phyloP scores from a whole-genome alignment of 306 rosid genomes.

The Ziziphus jujuba region DNA sequence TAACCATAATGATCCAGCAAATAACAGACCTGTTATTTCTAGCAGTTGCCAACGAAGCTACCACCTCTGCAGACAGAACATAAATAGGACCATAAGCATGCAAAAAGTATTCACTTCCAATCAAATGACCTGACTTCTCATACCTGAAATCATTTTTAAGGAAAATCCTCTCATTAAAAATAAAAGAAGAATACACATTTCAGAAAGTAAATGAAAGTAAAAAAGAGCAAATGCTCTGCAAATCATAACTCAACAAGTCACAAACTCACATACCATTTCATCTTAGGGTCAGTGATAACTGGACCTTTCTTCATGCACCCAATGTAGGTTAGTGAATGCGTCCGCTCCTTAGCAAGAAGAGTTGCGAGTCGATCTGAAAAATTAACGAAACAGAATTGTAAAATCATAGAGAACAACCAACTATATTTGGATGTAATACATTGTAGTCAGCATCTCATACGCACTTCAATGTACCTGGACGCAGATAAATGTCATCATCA shows the following conservation, averaged over 20 bases:
- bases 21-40: constrained; percentile 34
- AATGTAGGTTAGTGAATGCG: constrained; percentile 33
- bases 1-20: not conserved
- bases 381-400: not conserved
- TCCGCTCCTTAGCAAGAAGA: constrained; percentile 39
- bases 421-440: not conserved
- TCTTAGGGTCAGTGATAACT: constrained; percentile 36
- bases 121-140: constrained; percentile 39
- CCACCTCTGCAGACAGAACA: constrained; percentile 40
- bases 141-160: constrained; percentile 25
- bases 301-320: constrained; percentile 53
- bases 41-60: constrained; percentile 32
- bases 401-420: not conserved
- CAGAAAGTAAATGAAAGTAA: not conserved
- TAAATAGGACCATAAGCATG: constrained; percentile 46
- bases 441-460: not conserved
- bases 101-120: constrained; percentile 34
- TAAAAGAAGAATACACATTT: not conserved
- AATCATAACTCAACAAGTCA: not conserved
- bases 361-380: constrained; percentile 37
- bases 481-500: constrained; percentile 38
- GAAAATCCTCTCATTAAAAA: not conserved
- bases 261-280: constrained; percentile 29
- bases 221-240: not conserved
- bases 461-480: constrained; percentile 34